Evolutionary conservation across 148 eudicot species (phyloP).

Genomic region (Silene uniflora): DNA sequence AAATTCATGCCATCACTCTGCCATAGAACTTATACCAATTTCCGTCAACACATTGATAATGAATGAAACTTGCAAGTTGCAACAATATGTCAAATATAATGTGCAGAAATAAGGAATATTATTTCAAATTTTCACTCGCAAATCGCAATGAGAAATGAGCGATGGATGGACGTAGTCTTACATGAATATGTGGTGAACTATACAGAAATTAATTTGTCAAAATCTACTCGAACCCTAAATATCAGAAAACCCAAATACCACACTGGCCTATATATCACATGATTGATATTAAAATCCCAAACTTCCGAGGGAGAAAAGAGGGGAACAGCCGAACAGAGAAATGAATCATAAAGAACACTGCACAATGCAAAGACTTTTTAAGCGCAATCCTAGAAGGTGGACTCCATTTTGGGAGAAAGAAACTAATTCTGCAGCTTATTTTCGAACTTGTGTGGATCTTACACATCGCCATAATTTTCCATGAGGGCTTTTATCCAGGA

Average conservation of each 20-base stretch:
- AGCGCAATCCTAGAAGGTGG: constrained; percentile 22
- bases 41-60: too few species aligned
- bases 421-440: constrained; percentile 18
- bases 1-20: background rate
- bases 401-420: constrained; percentile 7
- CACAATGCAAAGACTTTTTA: constrained; percentile 21
- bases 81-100: background rate
- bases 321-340: constrained; percentile 12
- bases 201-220: constrained; percentile 25
- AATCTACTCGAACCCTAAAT: constrained; percentile 24
- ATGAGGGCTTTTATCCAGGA: constrained; percentile 66
- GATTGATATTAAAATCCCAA: constrained; percentile 22
- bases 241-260: constrained; percentile 24
- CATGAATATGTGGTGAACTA: constrained; percentile 30
- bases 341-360: constrained; percentile 28
- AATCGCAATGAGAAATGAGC: constrained; percentile 4
- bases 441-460: constrained; percentile 43
- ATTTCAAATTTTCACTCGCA: constrained; percentile 11
- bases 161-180: constrained; percentile 19
- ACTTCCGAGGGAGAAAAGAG: constrained; percentile 10
- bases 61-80: too few species aligned
- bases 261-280: constrained; percentile 29
- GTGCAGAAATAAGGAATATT: background rate
- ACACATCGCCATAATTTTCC: constrained; percentile 63
- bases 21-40: too few species aligned